Percentiles rank a stretch among this genome's conserved stretches.
Evolutionary conservation across 176 grass and related monocot genomes (phyloP).

Genomic region (Zizania latifolia): DNA sequence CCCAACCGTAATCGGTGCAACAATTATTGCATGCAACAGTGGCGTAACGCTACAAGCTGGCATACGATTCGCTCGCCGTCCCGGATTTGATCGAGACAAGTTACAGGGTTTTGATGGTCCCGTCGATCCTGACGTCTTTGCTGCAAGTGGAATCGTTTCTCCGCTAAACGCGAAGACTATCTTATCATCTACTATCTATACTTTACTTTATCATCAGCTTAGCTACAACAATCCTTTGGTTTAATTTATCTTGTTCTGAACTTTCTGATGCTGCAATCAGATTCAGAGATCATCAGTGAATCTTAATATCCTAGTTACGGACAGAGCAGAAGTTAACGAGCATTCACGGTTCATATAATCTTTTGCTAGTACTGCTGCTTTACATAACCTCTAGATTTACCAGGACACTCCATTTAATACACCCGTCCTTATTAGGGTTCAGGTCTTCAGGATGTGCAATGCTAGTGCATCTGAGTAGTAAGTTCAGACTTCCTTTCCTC

Average conservation of each 20-base stretch:
- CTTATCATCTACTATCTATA: neutral
- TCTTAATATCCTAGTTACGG: neutral
- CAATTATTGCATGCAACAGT: conserved; percentile 10
- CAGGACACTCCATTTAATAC: neutral
- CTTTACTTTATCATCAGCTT: neutral
- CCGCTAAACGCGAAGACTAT: neutral
- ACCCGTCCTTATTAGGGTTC: neutral
- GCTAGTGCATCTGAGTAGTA: neutral
- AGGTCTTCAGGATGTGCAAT: neutral
- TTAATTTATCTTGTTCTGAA: neutral
- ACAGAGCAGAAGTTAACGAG: neutral
- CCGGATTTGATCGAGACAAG: neutral
- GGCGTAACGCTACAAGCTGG: conserved; percentile 18
- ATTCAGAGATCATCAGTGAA: neutral
- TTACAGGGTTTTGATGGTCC: neutral
- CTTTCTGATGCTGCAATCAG: neutral
- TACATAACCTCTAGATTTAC: neutral
- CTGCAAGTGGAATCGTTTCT: neutral
- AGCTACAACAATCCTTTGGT: neutral
- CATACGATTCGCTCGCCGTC: neutral
- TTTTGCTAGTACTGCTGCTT: neutral
- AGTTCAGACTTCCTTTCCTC: neutral
- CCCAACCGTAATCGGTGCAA: conserved; percentile 2
- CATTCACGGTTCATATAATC: neutral
- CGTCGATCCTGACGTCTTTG: neutral